Evolutionary conservation across 2,329 filamentous ascomycete genomes (phyloP), one percentile per base, ranked within the genome.

Genomic region (Aquanectria penicillioides): DNA sequence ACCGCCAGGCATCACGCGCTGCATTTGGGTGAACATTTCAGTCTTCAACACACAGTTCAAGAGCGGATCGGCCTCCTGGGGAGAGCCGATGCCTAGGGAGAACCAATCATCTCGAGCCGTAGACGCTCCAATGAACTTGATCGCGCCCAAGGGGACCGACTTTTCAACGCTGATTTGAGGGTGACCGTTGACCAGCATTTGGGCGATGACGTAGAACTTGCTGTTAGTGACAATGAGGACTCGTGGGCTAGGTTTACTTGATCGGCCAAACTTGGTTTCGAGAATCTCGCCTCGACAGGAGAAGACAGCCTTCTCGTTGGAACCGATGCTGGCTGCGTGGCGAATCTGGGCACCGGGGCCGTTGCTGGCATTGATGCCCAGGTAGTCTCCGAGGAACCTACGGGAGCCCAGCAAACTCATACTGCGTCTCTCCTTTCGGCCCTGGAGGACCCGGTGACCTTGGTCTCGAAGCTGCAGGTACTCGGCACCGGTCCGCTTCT

Each of bases 21-120:
- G 88, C 79, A 99, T 88, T 63, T 97, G 94, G 1, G 94, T 96
- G 73, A 98, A 97, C 77, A 99, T 89, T 72, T 99, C 95, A 0
- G 95, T 99, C 81, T 99, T 99, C 76, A 99, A 88, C 17, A 97
- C 81, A 72, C 95, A 99, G 78, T 89, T 97, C 70, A 99, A 77
- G 18, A 99, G 83, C n/a, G 95, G 93, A 75, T 99, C 95, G 0
- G 95, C 84, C 74, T 98, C 94, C 72, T 97, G 93, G 8, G 89
- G 89, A 26, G 94, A 94, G n/a, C 92, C 93, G 38, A 96, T 85
- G 3, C 94, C 92, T 29, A 99, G 82, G 1, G 94, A 93, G 76
- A 99, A 97, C 95, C 95, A 99, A 76, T 99, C 95, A 69, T 99
- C 95, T 64, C 92, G 92, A 60, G 91, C 80, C 13, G 86, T 92